These are phyloP conservation scores for Cicer chorassanicum DNA, from an alignment of 306 rosid genomes.

Conservation along the genomic window DNA sequence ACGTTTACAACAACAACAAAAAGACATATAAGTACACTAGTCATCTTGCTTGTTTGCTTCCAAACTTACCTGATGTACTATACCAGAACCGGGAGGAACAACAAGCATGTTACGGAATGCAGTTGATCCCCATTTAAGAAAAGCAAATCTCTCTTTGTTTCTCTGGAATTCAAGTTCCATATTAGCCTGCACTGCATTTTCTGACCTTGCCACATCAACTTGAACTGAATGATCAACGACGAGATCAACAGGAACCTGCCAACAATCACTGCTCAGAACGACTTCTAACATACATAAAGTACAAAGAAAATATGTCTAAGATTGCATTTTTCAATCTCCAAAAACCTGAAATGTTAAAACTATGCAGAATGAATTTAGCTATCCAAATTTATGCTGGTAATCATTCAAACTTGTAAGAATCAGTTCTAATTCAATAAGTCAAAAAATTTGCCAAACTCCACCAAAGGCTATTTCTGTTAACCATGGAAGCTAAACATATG, in stretches of 20 bases:
- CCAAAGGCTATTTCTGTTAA: slow-evolving; percentile 27
- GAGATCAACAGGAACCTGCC: slow-evolving; percentile 95
- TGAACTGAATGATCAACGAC: slow-evolving; percentile 96
- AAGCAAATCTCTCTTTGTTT: slow-evolving; percentile 91
- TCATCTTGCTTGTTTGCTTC: slow-evolving; percentile 31
- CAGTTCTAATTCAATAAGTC: not conserved
- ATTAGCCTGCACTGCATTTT: slow-evolving; percentile 87
- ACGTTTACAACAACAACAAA: not conserved
- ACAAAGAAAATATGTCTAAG: slow-evolving; percentile 2
- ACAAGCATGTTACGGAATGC: slow-evolving; percentile 92
- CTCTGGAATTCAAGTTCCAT: slow-evolving; percentile 93
- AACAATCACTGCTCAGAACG: not conserved
- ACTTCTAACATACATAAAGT: slow-evolving; percentile 35
- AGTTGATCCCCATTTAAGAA: slow-evolving; percentile 92
- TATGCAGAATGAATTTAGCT: slow-evolving; percentile 9
- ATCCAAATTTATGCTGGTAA: slow-evolving; percentile 16
- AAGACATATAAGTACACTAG: slow-evolving; percentile 9
- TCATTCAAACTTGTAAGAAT: slow-evolving; percentile 11
- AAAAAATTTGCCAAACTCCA: slow-evolving; percentile 31
- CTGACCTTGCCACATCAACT: slow-evolving; percentile 85
- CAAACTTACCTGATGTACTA: slow-evolving; percentile 84
- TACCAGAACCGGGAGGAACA: slow-evolving; percentile 97
- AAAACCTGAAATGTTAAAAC: not conserved
- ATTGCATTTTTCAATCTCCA: not conserved
- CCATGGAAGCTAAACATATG: slow-evolving; percentile 5